phyloP scores from a whole-genome alignment of 495 filamentous ascomycete genomes.

The Trichoderma orchidacearum region DNA sequence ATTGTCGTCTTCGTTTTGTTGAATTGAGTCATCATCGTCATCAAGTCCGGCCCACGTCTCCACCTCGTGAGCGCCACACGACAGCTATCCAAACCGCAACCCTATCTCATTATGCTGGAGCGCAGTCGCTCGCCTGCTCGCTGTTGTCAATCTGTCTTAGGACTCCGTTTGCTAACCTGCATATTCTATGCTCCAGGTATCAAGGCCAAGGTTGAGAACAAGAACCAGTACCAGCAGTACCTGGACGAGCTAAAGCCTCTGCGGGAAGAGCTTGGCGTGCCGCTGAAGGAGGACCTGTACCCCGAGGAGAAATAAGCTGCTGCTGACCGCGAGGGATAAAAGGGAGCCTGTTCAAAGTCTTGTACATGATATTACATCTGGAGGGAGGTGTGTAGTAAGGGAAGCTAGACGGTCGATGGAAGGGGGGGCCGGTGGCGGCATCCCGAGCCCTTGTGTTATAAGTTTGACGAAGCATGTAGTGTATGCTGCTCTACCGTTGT shows the following conservation, averaged over 20 bases:
- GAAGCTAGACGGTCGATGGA: conserved; percentile 1
- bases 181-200: conserved; percentile 45
- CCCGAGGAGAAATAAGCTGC: conserved; percentile 52
- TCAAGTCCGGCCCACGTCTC: conserved; percentile 3
- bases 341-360: not conserved
- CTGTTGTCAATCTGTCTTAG: conserved; percentile 2
- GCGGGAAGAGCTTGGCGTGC: conserved; percentile 85
- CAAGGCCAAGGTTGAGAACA: conserved; percentile 99
- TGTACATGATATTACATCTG: not conserved
- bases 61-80: not conserved
- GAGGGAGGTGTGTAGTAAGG: not conserved
- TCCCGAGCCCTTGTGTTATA: not conserved
- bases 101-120: not conserved
- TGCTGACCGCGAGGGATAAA: not conserved
- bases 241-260: conserved; percentile 82
- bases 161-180: not conserved
- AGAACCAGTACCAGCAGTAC: conserved; percentile 95
- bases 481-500: not conserved
- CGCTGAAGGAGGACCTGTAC: conserved; percentile 88
- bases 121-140: no score
- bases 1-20: not conserved
- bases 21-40: conserved; percentile 2
- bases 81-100: not conserved
- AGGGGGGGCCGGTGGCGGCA: not conserved
- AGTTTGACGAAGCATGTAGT: not conserved